Evolutionary conservation across 2,329 filamentous ascomycete genomes (phyloP), one percentile per base, ranked within the genome.

Genomic region (Clonostachys solani): DNA sequence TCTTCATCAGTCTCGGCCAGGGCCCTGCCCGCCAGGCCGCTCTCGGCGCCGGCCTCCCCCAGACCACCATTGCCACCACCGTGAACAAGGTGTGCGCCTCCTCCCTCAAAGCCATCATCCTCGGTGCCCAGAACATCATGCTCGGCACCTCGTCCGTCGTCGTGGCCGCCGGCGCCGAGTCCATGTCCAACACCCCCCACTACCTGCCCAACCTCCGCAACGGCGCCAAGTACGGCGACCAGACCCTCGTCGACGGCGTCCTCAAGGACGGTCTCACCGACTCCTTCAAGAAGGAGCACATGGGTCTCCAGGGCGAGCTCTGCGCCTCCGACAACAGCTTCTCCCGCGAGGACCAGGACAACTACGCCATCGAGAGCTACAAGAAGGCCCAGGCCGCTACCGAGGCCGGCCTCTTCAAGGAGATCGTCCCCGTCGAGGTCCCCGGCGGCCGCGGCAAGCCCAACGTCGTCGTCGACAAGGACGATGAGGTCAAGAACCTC

Each of bases 41-140:
- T 60, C 81, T 99, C 62, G 83, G 85, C 60, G 94, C 90, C 61
- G 94, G 94, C 52, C 88, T 99, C 54, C 74, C 83, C 47, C 79
- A 95, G 54, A 79, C 80, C 47, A 88, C 87, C 54, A 81, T 95
- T 58, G 88, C 86, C 72, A 99, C 94, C 42, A 95, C 92, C 45
- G 83, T 99, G 64, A 99, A 99, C 86, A 99, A 99, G 78, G 94
- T 99, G 66, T 99, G 94, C 80, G 94, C 94, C 54, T 96, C 92
- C 10, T 86, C 87, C 41, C 76, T 96, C 66, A 99, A 99, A 78
- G 89, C 94, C 57, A 86, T 99, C 64, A 90, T 96, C 56, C 80
- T 99, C 51, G 94, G 88, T 57, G 89, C 92, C 45, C 94, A 97
- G 73, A 96, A 92, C 60, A 99, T 99, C 75, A 91, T 97, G 68